These are phyloP conservation scores for Volvox carteri DNA, from an alignment of 163 green algal genomes.

Conservation along the genomic window DNA sequence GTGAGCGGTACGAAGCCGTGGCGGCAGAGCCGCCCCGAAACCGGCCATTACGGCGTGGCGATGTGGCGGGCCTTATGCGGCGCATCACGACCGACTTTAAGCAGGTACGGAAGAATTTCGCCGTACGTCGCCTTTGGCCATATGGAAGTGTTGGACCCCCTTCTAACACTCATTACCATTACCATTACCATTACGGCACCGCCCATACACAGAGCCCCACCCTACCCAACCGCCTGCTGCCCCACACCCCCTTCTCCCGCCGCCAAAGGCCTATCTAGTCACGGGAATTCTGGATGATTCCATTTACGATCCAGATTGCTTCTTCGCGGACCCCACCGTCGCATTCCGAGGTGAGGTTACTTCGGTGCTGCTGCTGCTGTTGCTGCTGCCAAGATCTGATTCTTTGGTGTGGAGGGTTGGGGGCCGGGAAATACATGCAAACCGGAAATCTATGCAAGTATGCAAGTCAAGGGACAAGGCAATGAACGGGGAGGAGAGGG, in stretches of 20 bases:
- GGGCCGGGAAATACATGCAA: too few species aligned
- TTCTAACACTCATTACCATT: background rate
- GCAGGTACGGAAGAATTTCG: slow-evolving; percentile 9
- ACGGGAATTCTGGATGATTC: slow-evolving; percentile 62
- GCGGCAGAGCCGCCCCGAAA: background rate
- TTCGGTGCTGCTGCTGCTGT: background rate
- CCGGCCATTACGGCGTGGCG: slow-evolving; percentile 39
- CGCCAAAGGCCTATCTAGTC: slow-evolving; percentile 58
- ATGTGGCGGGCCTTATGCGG: slow-evolving; percentile 56
- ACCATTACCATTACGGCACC: background rate
- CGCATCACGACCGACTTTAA: slow-evolving; percentile 57
- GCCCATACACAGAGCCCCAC: background rate
- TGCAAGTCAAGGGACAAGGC: too few species aligned
- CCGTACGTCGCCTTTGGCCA: background rate
- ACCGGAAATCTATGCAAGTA: too few species aligned
- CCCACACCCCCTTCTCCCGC: background rate
- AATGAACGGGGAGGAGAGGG: too few species aligned
- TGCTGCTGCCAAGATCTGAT: too few species aligned
- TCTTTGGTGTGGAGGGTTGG: too few species aligned
- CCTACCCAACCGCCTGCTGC: background rate
- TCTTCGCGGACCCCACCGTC: slow-evolving; percentile 73
- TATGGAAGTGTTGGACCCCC: too few species aligned
- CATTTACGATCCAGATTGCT: slow-evolving; percentile 67
- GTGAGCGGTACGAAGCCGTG: slow-evolving; percentile 37
- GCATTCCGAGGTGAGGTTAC: slow-evolving; percentile 57